A percentile compares a stretch with the other conserved stretches of the same genome.
phyloP scores from a whole-genome alignment of 768 basidiomycete species.

The Amanita pallidorosea region DNA sequence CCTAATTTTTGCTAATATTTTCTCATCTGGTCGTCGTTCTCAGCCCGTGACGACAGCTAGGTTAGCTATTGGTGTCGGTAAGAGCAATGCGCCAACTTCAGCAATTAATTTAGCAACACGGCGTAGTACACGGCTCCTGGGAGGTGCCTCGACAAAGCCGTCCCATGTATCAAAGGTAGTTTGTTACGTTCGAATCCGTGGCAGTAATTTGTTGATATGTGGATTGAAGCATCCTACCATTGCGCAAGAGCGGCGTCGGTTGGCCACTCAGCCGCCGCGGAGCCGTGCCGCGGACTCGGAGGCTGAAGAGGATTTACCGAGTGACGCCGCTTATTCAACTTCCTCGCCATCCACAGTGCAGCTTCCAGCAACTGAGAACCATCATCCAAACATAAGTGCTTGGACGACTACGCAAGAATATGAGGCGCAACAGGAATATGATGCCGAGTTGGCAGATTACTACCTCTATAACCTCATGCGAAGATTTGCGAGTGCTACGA shows the following conservation, averaged over 20 bases:
- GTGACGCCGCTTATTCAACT: slow-evolving; percentile 46
- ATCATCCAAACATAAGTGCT: slow-evolving; percentile 35
- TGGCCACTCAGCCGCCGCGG: slow-evolving; percentile 33
- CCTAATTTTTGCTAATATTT: slow-evolving; percentile 78
- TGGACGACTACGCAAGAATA: slow-evolving; percentile 63
- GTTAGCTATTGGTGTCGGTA: slow-evolving; percentile 37
- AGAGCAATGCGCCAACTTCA: slow-evolving; percentile 35
- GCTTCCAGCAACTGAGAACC: slow-evolving; percentile 54
- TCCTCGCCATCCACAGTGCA: slow-evolving; percentile 50
- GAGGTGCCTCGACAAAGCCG: slow-evolving; percentile 42
- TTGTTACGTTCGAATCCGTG: neutral
- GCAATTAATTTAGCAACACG: slow-evolving; percentile 41
- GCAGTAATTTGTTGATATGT: neutral
- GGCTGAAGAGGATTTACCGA: slow-evolving; percentile 50
- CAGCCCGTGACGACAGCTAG: slow-evolving; percentile 63
- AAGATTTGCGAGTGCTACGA: slow-evolving; percentile 71
- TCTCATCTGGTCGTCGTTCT: slow-evolving; percentile 76
- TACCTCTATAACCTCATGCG: slow-evolving; percentile 77
- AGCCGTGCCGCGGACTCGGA: slow-evolving; percentile 63
- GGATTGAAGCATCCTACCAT: slow-evolving; percentile 19
- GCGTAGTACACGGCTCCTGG: slow-evolving; percentile 65
- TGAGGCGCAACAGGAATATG: slow-evolving; percentile 61
- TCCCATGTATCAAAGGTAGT: slow-evolving; percentile 44
- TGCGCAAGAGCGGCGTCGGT: slow-evolving; percentile 51
- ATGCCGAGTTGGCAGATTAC: slow-evolving; percentile 66